phyloP scores from a whole-genome alignment of 257 asterid species.

The Mentha longifolia region DNA sequence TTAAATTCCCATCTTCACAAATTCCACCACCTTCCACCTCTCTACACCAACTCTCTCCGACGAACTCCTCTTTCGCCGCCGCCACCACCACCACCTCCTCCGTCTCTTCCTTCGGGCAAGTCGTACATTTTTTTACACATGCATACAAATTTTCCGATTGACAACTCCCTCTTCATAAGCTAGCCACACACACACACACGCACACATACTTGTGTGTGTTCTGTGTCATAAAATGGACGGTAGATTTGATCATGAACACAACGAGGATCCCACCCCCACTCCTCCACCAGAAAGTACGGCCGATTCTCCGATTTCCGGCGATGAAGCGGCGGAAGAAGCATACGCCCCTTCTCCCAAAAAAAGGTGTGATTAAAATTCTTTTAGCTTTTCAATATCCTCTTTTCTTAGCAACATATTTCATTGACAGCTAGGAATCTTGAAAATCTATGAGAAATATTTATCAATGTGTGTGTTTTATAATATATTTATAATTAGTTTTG shows the following conservation, averaged over 20 bases:
- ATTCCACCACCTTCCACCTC: constrained; percentile 45
- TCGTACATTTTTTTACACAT: constrained; percentile 17
- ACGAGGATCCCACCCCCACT: constrained; percentile 44
- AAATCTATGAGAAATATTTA: not conserved
- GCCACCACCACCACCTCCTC: not conserved
- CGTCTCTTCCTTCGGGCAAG: constrained; percentile 20
- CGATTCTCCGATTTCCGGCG: constrained; percentile 58
- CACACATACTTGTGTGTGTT: not conserved
- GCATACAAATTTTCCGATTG: constrained; percentile 25
- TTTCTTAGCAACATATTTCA: not conserved
- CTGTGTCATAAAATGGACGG: constrained; percentile 6
- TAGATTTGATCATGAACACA: constrained; percentile 45
- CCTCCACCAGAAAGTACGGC: constrained; percentile 49
- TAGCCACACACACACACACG: not conserved
- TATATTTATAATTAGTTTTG: not conserved
- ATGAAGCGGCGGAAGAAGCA: constrained; percentile 59
- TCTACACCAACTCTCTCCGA: constrained; percentile 51
- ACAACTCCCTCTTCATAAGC: constrained; percentile 21
- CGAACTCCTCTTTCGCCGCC: constrained; percentile 33
- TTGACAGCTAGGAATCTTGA: not conserved
- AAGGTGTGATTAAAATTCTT: constrained; percentile 45
- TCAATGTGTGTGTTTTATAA: not conserved
- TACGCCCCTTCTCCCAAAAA: constrained; percentile 61
- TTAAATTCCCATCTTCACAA: constrained; percentile 45
- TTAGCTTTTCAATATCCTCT: too few relatives aligned